phyloP scores from a whole-genome alignment of 176 grass and related monocot species.

The Alopecurus myosuroides region DNA sequence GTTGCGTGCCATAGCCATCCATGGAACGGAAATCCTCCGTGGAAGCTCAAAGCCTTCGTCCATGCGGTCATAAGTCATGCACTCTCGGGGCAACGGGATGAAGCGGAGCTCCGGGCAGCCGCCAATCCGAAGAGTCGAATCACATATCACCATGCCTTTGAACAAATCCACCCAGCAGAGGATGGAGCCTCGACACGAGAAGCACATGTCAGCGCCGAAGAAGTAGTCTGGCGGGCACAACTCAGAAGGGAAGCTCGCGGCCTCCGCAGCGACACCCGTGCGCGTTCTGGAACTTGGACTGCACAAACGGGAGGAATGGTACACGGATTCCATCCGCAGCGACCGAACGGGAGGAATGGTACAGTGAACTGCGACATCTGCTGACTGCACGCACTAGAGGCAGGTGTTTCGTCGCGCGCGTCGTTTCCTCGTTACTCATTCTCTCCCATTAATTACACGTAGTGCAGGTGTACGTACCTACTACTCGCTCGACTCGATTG shows the following conservation, averaged over 20 bases:
- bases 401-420: too few relatives aligned
- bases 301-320: too few relatives aligned
- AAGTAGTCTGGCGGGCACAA: not conserved
- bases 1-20: not conserved
- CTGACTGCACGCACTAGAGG: too few relatives aligned
- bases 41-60: not conserved
- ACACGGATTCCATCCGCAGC: too few relatives aligned
- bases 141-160: not conserved
- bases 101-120: not conserved
- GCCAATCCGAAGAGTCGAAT: not conserved
- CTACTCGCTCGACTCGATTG: too few relatives aligned
- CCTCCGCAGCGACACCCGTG: too few relatives aligned
- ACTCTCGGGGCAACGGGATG: not conserved
- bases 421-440: too few relatives aligned
- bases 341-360: too few relatives aligned
- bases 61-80: not conserved
- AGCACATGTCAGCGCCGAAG: not conserved
- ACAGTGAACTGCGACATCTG: too few relatives aligned
- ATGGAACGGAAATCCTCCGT: not conserved
- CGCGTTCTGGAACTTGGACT: too few relatives aligned
- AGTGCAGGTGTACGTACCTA: too few relatives aligned
- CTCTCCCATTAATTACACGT: too few relatives aligned
- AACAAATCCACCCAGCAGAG: conserved; percentile 18
- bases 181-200: not conserved
- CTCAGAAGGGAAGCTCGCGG: not conserved